These are phyloP conservation scores for Calamus simplicifolius DNA, from an alignment of 176 grass and related monocot species.

Conservation along the genomic window DNA sequence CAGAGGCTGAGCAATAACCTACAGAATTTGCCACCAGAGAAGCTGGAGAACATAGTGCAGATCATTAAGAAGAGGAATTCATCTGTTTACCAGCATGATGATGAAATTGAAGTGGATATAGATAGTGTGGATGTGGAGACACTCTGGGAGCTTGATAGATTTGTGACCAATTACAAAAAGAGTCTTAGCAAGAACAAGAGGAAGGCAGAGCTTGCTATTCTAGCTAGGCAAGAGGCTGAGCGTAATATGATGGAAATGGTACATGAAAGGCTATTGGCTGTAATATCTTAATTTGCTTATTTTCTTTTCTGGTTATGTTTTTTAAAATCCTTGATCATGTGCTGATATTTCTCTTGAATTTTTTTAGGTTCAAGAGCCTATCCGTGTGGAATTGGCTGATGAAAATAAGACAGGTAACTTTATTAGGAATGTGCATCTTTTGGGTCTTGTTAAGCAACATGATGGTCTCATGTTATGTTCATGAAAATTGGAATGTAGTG, in stretches of 20 bases:
- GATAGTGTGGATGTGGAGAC: slow-evolving; percentile 96
- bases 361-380: slow-evolving; percentile 39
- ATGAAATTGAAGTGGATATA: slow-evolving; percentile 99
- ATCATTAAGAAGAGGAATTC: slow-evolving; percentile 95
- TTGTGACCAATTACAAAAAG: slow-evolving; percentile 95
- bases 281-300: neutral
- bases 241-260: slow-evolving; percentile 24
- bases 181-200: slow-evolving; percentile 93
- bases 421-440: neutral
- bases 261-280: slow-evolving; percentile 45
- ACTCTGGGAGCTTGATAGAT: slow-evolving; percentile 94
- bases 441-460: no score
- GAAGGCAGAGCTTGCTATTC: slow-evolving; percentile 81
- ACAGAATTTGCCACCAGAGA: slow-evolving; percentile 35
- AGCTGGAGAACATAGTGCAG: slow-evolving; percentile 74
- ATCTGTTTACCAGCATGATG: slow-evolving; percentile 78
- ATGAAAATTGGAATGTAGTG: slow-evolving; percentile 17
- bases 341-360: neutral
- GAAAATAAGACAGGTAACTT: slow-evolving; percentile 39
- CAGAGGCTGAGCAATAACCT: slow-evolving; percentile 10
- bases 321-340: neutral
- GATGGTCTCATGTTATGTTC: no score
- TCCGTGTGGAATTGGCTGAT: slow-evolving; percentile 35
- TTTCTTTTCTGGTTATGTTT: neutral
- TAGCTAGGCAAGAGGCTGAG: slow-evolving; percentile 52